A percentile compares a stretch with the other conserved stretches of the same genome.
phyloP scores from a whole-genome alignment of 2,329 filamentous ascomycete species.

The Macrophomina phaseolina region DNA sequence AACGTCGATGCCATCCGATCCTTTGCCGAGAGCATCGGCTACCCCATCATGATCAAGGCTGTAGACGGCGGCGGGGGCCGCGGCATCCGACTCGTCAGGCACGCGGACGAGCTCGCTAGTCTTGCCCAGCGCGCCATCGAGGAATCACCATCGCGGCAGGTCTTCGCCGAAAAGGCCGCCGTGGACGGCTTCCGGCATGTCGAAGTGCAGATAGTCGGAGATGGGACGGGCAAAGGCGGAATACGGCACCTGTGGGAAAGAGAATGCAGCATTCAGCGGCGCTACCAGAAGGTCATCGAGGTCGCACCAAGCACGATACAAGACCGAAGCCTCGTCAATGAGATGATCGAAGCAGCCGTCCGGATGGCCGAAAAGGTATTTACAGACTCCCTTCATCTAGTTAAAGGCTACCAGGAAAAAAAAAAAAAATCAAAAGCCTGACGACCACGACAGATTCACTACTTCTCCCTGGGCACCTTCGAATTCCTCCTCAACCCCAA shows the following conservation, averaged over 20 bases:
- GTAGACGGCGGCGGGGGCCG: constrained; percentile 67
- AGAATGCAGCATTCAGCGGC: constrained; percentile 65
- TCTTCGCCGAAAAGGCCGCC: constrained; percentile 68
- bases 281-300: constrained; percentile 68
- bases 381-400: too few species aligned
- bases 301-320: constrained; percentile 59
- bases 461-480: constrained; percentile 67
- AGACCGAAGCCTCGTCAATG: constrained; percentile 54
- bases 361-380: constrained; percentile 55
- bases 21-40: constrained; percentile 65
- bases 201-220: constrained; percentile 66
- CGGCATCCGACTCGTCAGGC: constrained; percentile 62
- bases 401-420: too few species aligned
- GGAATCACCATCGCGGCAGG: constrained; percentile 63
- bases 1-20: constrained; percentile 48
- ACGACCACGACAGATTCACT: constrained; percentile 50
- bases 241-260: constrained; percentile 65
- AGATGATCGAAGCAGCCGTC: constrained; percentile 61
- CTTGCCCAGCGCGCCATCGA: constrained; percentile 52
- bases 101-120: constrained; percentile 47
- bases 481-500: constrained; percentile 65
- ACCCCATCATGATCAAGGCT: constrained; percentile 68
- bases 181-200: constrained; percentile 66
- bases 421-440: too few species aligned
- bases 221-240: constrained; percentile 56